phyloP scores from a whole-genome alignment of 2,329 filamentous ascomycete genomes.

The Orbilia brochopaga region DNA sequence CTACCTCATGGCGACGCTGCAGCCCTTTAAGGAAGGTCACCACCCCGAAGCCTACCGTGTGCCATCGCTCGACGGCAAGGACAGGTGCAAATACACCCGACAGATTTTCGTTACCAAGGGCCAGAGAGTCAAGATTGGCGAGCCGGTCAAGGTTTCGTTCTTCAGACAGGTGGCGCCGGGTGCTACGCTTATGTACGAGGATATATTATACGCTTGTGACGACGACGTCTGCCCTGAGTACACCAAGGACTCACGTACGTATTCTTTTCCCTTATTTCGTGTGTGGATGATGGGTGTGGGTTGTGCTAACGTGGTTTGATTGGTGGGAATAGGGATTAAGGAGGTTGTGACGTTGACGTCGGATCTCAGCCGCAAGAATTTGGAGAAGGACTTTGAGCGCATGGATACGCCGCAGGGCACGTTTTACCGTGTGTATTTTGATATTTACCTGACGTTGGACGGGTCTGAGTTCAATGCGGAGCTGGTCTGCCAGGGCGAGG shows the following conservation, averaged over 20 bases:
- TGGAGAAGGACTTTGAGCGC: conserved; percentile 98
- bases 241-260: conserved; percentile 98
- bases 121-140: conserved; percentile 97
- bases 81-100: conserved; percentile 96
- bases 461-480: conserved; percentile 98
- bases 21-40: conserved; percentile 98
- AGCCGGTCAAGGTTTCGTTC: conserved; percentile 98
- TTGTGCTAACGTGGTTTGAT: conserved; percentile 12
- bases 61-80: conserved; percentile 92
- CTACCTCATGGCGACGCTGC: conserved; percentile 98
- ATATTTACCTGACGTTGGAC: conserved; percentile 89
- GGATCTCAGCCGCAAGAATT: conserved; percentile 94
- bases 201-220: conserved; percentile 95
- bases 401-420: conserved; percentile 99
- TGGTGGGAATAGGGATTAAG: conserved; percentile 77
- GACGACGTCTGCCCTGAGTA: conserved; percentile 98
- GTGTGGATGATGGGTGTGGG: conserved; percentile 6
- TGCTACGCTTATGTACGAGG: conserved; percentile 98
- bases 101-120: conserved; percentile 99
- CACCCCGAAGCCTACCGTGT: conserved; percentile 98
- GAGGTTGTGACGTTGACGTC: conserved; percentile 97
- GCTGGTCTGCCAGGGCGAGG: conserved; percentile 97
- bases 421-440: conserved; percentile 83
- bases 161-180: conserved; percentile 97
- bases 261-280: conserved; percentile 13